Evolutionary conservation across 805 yeast genomes (phyloP).

Genomic region (Komagataella pastoris): DNA sequence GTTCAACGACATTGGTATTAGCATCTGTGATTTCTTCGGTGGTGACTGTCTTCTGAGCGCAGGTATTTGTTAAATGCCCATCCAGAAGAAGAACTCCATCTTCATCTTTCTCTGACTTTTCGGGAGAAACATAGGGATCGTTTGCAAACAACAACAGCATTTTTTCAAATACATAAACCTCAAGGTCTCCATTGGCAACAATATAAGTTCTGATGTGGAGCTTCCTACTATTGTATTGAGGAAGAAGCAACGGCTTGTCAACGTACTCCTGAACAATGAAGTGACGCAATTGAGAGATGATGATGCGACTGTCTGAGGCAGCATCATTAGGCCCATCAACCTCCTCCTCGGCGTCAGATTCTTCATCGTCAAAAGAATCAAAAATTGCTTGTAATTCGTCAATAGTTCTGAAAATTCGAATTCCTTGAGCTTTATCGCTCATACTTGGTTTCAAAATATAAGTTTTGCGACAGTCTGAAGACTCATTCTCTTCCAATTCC

Average conservation of each 20-base stretch:
- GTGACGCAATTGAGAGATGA: conserved; percentile 80
- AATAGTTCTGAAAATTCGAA: conserved; percentile 64
- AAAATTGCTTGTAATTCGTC: conserved; percentile 75
- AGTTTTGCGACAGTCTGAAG: conserved; percentile 22
- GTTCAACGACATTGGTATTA: conserved; percentile 41
- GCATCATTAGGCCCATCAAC: conserved; percentile 20
- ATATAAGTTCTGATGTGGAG: conserved; percentile 87
- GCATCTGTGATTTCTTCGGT: conserved; percentile 17
- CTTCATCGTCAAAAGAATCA: conserved; percentile 74
- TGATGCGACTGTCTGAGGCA: conserved; percentile 43
- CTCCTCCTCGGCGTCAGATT: conserved; percentile 42
- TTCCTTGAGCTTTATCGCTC: conserved; percentile 97
- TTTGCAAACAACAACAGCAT: conserved; percentile 78
- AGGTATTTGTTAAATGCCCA: conserved; percentile 89
- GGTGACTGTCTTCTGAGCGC: conserved; percentile 44
- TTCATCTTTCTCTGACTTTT: conserved; percentile 15
- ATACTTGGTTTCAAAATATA: conserved; percentile 94
- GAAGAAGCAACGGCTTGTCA: conserved; percentile 50
- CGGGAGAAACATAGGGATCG: conserved; percentile 24
- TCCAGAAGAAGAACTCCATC: conserved; percentile 28
- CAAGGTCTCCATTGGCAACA: conserved; percentile 56
- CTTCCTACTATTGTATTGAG: conserved; percentile 50
- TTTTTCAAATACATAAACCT: conserved; percentile 68
- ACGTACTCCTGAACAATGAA: conserved; percentile 83
- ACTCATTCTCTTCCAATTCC: conserved; percentile 46